Evolutionary conservation across 768 basidiomycete genomes (phyloP).

Genomic region (Nidularia pulvinata): DNA sequence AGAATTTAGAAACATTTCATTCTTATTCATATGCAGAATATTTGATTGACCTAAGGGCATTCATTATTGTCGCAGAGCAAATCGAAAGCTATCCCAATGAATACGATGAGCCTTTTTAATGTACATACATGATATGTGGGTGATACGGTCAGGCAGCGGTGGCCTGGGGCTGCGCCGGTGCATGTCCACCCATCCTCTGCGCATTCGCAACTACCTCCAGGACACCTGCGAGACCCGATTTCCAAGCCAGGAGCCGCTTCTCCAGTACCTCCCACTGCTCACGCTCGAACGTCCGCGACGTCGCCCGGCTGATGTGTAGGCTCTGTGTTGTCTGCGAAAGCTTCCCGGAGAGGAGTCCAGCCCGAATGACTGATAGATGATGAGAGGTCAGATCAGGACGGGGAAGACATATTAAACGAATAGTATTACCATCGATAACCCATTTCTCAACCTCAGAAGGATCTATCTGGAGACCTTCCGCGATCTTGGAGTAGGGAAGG

Average conservation of each 20-base stretch:
- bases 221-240: slow-evolving; percentile 65
- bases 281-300: slow-evolving; percentile 72
- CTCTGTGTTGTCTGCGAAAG: slow-evolving; percentile 80
- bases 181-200: slow-evolving; percentile 40
- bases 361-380: slow-evolving; percentile 65
- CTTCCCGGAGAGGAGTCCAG: slow-evolving; percentile 77
- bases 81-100: not conserved
- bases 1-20: no score
- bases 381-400: slow-evolving; percentile 2
- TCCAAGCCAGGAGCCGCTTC: slow-evolving; percentile 77
- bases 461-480: slow-evolving; percentile 65
- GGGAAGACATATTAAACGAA: not conserved
- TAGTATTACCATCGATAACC: slow-evolving; percentile 76
- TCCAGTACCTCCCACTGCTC: slow-evolving; percentile 83
- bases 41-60: not conserved
- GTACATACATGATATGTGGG: no score
- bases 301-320: slow-evolving; percentile 71
- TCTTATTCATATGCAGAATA: not conserved
- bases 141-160: no score
- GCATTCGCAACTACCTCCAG: slow-evolving; percentile 69
- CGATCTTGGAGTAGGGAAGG: slow-evolving; percentile 71
- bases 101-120: not conserved
- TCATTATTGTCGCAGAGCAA: not conserved
- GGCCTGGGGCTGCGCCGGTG: slow-evolving; percentile 8
- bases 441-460: slow-evolving; percentile 75